These are phyloP conservation scores for Dactylellina sp. DNA, from an alignment of 2,329 filamentous ascomycete species.

Conservation along the genomic window DNA sequence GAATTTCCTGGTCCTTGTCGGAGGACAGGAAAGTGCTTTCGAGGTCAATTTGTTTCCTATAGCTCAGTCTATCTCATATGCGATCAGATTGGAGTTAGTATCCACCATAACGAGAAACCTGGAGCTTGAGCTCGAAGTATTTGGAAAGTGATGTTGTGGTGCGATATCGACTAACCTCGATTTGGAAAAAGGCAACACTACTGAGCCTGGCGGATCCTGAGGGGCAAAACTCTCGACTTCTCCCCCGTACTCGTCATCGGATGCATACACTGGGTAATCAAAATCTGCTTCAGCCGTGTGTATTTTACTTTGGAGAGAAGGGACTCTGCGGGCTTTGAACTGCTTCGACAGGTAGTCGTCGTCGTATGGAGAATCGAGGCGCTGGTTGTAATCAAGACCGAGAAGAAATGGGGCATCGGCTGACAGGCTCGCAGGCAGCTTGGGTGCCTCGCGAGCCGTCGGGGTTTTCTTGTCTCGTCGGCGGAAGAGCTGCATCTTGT, in stretches of 20 bases:
- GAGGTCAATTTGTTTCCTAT: constrained; percentile 12
- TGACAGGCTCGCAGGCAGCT: constrained; percentile 26
- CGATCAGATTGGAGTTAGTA: constrained; percentile 7
- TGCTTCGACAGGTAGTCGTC: no score
- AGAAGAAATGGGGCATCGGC: constrained; percentile 2
- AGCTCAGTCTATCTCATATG: constrained; percentile 17
- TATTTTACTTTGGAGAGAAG: no score
- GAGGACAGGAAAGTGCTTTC: constrained; percentile 2
- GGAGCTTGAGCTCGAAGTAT: background rate
- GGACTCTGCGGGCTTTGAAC: background rate
- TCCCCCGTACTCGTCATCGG: no score
- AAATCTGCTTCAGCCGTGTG: no score
- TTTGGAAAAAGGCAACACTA: constrained; percentile 29
- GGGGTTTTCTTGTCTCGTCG: constrained; percentile 19
- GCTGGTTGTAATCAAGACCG: constrained; percentile 20
- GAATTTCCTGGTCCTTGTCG: constrained; percentile 1
- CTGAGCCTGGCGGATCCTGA: constrained; percentile 20
- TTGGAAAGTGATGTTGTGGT: constrained; percentile 21
- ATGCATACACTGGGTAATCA: no score
- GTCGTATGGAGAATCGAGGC: constrained; percentile 14
- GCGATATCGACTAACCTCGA: constrained; percentile 55
- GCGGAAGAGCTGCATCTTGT: constrained; percentile 32
- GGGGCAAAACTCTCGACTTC: constrained; percentile 9
- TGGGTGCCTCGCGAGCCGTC: constrained; percentile 34
- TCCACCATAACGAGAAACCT: background rate